These are phyloP conservation scores for Sporopachydermia cereana DNA, from an alignment of 1,139 yeast species.

Conservation along the genomic window DNA sequence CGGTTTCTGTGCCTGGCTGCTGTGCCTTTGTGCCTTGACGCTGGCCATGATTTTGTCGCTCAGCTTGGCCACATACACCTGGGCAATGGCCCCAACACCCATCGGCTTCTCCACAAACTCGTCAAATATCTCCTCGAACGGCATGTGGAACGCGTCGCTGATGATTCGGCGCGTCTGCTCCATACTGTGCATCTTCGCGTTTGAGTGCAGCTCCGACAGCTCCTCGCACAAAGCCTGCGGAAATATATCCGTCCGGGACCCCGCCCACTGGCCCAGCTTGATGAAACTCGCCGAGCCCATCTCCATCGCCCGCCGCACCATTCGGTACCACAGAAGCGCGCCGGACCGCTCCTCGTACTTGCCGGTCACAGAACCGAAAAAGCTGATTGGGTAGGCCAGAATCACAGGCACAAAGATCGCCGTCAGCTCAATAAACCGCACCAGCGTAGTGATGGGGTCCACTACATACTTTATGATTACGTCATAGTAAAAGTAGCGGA, in stretches of 20 bases:
- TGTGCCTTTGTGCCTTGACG: slow-evolving; percentile 18
- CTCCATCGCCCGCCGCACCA: slow-evolving; percentile 62
- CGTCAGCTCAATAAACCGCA: slow-evolving; percentile 59
- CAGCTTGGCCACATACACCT: slow-evolving; percentile 64
- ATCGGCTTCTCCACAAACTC: slow-evolving; percentile 66
- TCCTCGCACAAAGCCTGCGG: slow-evolving; percentile 71
- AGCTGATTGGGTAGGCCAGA: slow-evolving; percentile 50
- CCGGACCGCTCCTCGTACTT: slow-evolving; percentile 39
- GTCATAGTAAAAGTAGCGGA: slow-evolving; percentile 1
- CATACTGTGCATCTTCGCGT: slow-evolving; percentile 66
- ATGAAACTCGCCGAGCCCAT: slow-evolving; percentile 90
- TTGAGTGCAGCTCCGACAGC: slow-evolving; percentile 67
- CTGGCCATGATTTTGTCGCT: slow-evolving; percentile 32
- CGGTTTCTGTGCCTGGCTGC: slow-evolving; percentile 23
- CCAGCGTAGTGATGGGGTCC: slow-evolving; percentile 59
- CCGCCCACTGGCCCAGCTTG: slow-evolving; percentile 98
- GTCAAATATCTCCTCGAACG: slow-evolving; percentile 69
- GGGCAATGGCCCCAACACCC: slow-evolving; percentile 97
- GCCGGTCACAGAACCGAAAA: slow-evolving; percentile 39
- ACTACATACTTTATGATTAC: neutral
- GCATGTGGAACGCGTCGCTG: slow-evolving; percentile 47
- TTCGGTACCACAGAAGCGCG: slow-evolving; percentile 56
- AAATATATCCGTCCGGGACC: slow-evolving; percentile 92
- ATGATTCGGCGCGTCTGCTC: slow-evolving; percentile 47
- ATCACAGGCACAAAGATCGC: slow-evolving; percentile 62